These are phyloP conservation scores for Entonaema liquescens DNA, from an alignment of 495 filamentous ascomycete genomes.

Conservation along the genomic window DNA sequence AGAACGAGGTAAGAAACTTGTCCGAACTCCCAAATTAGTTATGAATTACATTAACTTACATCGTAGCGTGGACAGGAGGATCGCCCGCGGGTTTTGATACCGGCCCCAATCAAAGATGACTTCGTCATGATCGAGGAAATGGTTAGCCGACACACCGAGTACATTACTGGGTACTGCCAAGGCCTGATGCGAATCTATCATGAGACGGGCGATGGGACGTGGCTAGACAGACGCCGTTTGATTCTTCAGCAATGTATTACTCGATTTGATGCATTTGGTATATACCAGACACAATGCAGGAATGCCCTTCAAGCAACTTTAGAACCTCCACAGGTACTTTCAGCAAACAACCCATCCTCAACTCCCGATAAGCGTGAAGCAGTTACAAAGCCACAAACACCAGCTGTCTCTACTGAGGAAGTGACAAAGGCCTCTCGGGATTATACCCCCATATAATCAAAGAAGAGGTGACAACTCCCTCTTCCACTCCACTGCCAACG, in stretches of 20 bases:
- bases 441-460: not conserved
- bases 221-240: not conserved
- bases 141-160: not conserved
- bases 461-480: not conserved
- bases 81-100: not conserved
- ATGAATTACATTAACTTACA: not conserved
- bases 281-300: not conserved
- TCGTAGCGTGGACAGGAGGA: not conserved
- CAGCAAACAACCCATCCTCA: not conserved
- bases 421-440: not conserved
- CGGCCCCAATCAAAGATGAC: not conserved
- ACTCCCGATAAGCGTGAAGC: not conserved
- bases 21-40: too few relatives aligned
- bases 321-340: not conserved
- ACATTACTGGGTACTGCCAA: not conserved
- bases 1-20: too few relatives aligned
- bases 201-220: not conserved
- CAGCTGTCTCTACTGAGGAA: not conserved
- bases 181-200: not conserved
- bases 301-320: not conserved
- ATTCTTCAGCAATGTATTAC: not conserved
- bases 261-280: not conserved
- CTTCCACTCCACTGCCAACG: not conserved
- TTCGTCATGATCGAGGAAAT: not conserved
- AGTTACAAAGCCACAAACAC: not conserved